A percentile compares a stretch with the other conserved stretches of the same genome.
These are phyloP conservation scores for Quercus aquifolioides DNA, from an alignment of 306 rosid genomes.

Conservation along the genomic window DNA sequence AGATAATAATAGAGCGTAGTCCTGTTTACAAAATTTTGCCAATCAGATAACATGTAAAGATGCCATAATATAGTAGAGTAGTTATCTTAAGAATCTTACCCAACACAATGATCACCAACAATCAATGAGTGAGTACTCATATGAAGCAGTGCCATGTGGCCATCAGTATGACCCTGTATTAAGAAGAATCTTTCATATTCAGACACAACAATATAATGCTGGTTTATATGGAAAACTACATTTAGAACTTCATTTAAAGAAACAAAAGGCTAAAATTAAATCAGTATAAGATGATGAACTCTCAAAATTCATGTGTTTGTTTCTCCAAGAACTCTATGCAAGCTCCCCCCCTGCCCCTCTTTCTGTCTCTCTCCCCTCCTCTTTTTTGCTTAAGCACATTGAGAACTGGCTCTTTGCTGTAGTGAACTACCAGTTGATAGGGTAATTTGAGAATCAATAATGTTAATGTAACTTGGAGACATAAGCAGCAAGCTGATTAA, in stretches of 20 bases:
- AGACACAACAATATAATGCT: neutral
- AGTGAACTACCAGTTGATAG: neutral
- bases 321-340: neutral
- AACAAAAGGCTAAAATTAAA: neutral
- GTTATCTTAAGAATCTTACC: constrained; percentile 54
- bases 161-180: constrained; percentile 92
- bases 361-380: no score
- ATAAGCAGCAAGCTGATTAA: neutral
- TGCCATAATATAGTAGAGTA: neutral
- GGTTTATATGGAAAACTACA: neutral
- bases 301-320: neutral
- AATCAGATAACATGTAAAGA: neutral
- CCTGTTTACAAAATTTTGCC: neutral
- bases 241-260: neutral
- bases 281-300: neutral
- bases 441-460: neutral
- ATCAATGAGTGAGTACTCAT: constrained; percentile 60
- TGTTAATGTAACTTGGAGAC: neutral
- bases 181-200: constrained; percentile 11
- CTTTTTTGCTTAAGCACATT: no score
- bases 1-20: neutral
- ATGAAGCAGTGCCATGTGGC: constrained; percentile 83
- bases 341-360: neutral
- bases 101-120: constrained; percentile 92
- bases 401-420: neutral